Evolutionary conservation across 768 basidiomycete genomes (phyloP).

Genomic region (Melanogaster broomeanus): DNA sequence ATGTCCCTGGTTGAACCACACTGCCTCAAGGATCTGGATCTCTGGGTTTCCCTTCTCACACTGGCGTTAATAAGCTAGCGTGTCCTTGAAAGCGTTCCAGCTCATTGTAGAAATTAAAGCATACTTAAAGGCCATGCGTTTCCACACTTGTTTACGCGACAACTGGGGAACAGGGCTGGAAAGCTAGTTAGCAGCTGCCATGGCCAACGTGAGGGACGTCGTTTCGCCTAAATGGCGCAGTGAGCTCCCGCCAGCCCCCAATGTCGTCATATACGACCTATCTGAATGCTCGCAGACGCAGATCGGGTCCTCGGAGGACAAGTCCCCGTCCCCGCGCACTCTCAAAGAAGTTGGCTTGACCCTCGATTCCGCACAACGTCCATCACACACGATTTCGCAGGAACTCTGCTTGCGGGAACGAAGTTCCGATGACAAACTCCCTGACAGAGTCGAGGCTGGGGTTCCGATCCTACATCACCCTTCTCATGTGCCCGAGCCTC

Average conservation of each 20-base stretch:
- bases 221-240: constrained; percentile 10
- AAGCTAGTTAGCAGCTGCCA: constrained; percentile 18
- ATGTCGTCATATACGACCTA: constrained; percentile 25
- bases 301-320: constrained; percentile 10
- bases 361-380: neutral
- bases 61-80: too few relatives aligned
- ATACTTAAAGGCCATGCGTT: too few relatives aligned
- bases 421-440: too few relatives aligned
- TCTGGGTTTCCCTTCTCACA: too few relatives aligned
- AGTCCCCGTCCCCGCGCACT: constrained; percentile 13
- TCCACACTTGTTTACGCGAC: constrained; percentile 18
- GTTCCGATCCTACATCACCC: too few relatives aligned
- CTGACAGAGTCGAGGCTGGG: too few relatives aligned
- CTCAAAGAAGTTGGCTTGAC: neutral
- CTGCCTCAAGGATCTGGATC: too few relatives aligned
- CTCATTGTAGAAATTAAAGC: too few relatives aligned
- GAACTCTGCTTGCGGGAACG: too few relatives aligned
- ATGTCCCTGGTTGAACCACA: too few relatives aligned
- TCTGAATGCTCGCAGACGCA: constrained; percentile 5
- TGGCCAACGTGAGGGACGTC: constrained; percentile 27
- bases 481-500: too few relatives aligned
- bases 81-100: too few relatives aligned
- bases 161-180: constrained; percentile 25
- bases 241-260: constrained; percentile 11
- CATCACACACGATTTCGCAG: neutral